Base-by-base conservation (phyloP, 495 filamentous ascomycete species). In the Extremus antarcticus region DNA sequence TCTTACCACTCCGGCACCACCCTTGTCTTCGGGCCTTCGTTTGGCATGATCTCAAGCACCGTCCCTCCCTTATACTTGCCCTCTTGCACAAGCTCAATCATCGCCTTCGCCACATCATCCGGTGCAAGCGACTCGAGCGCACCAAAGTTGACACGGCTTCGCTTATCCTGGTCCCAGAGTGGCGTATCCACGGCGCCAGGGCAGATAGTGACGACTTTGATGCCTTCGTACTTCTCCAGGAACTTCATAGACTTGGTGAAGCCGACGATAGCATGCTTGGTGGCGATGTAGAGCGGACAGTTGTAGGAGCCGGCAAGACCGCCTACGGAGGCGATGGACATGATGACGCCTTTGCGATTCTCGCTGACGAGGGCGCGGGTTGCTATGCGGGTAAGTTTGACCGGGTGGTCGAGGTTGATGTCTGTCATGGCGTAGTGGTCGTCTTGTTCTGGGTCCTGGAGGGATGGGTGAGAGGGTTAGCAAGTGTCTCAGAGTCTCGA, bases 321-420 rank as follows among this genome's bases (percentile, higher is more conserved):
- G 15, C 57, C 65, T 3, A 69, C 52, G 23, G 59, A 63, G 17
- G 67, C 57, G 7, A 61, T 52, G 13, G 59, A 47, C 25, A 61
- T 20, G 8, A 66, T 29, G 40, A 70, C 56, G 45, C 66, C 66
- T 61, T 62, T 62, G 53, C 66, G 68, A 10, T 63, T 43, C 11
- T 54, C 49, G 0, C 51, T 39, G 16, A 68, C 43, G 23, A 67
- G 57, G 23, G 67, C 55, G 17, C 63, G 56, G 9, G 70, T 68
- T 3, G 68, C 68, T 24, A 71, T 57, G 9, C 68, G 50, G 20
- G 68, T 66, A 19, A 69, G 38, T 46, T 70, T 66, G 16, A 70
- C 53, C 15, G 65, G 61, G 50, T 71, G 66, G 25, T 24, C 50
- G 21, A 62, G 47, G 43, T 70, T 68, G 50, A 70, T 65, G 19